These are phyloP conservation scores for Microthlaspi erraticum DNA, from an alignment of 345 rosid genomes.

Conservation along the genomic window DNA sequence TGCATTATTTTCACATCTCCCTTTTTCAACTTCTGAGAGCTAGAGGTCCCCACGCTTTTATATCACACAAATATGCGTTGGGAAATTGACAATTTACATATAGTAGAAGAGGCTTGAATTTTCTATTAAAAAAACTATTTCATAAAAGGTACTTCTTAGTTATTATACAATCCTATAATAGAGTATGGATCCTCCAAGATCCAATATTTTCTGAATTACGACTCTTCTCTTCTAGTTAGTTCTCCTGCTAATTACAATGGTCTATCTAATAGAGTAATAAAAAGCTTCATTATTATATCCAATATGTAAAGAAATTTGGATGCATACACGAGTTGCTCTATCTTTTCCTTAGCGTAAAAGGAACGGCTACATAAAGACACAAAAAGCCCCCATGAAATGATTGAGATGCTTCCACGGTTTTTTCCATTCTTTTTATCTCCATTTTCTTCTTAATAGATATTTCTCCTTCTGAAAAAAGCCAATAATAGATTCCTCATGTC, in stretches of 20 bases:
- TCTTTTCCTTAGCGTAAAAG: conserved; percentile 47
- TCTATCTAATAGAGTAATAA: conserved; percentile 3
- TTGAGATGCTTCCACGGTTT: conserved; percentile 40
- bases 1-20: conserved; percentile 16
- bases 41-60: conserved; percentile 34
- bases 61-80: conserved; percentile 10
- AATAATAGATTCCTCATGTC: conserved; percentile 26
- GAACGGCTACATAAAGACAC: conserved; percentile 42
- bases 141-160: not conserved
- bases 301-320: conserved; percentile 35
- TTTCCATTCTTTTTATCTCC: conserved; percentile 20
- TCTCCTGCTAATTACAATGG: not conserved
- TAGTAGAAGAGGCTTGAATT: not conserved
- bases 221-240: conserved; percentile 11
- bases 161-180: not conserved
- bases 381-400: conserved; percentile 44
- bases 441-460: not conserved
- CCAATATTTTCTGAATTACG: conserved; percentile 10
- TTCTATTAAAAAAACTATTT: not conserved
- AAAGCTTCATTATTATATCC: not conserved
- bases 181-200: conserved; percentile 1
- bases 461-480: conserved; percentile 7
- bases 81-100: conserved; percentile 14
- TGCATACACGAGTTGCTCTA: conserved; percentile 43
- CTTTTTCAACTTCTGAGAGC: conserved; percentile 7